Evolutionary conservation across 257 asterid species (phyloP).

Genomic region (Solanum habrochaites): DNA sequence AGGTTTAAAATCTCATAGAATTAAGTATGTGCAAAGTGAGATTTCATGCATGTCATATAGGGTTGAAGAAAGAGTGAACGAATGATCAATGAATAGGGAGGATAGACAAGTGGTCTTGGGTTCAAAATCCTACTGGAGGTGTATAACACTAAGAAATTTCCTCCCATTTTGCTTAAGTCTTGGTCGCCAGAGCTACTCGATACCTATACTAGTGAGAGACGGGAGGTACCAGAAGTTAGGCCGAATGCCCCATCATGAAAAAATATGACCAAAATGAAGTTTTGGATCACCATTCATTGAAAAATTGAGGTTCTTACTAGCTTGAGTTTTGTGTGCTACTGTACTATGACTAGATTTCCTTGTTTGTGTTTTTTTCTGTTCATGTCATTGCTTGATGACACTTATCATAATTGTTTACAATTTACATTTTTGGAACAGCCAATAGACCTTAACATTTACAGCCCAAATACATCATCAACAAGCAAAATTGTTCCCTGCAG

Average conservation of each 20-base stretch:
- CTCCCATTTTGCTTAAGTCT: background rate
- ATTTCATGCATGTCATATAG: background rate
- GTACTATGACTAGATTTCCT: background rate
- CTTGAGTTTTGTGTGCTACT: background rate
- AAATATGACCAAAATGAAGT: background rate
- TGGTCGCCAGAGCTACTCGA: background rate
- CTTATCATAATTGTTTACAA: background rate
- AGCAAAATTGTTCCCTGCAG: conserved; percentile 60
- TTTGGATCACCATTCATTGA: background rate
- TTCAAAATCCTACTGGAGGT: background rate
- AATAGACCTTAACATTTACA: conserved; percentile 55
- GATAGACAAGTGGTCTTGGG: background rate
- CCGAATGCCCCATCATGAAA: background rate
- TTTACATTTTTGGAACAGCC: conserved; percentile 26
- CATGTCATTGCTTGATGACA: background rate
- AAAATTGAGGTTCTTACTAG: background rate
- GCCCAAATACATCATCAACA: conserved; percentile 55
- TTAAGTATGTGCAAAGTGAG: background rate
- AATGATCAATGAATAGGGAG: background rate
- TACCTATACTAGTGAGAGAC: background rate
- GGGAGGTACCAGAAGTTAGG: background rate
- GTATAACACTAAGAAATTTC: background rate
- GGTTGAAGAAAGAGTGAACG: background rate
- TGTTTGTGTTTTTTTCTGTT: background rate
- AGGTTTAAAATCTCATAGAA: background rate